Percentiles rank a stretch among this genome's conserved stretches.
Conservation (phyloP, 108 stramenopile genomes). For the Pseudonitzschia multistriata region DNA sequence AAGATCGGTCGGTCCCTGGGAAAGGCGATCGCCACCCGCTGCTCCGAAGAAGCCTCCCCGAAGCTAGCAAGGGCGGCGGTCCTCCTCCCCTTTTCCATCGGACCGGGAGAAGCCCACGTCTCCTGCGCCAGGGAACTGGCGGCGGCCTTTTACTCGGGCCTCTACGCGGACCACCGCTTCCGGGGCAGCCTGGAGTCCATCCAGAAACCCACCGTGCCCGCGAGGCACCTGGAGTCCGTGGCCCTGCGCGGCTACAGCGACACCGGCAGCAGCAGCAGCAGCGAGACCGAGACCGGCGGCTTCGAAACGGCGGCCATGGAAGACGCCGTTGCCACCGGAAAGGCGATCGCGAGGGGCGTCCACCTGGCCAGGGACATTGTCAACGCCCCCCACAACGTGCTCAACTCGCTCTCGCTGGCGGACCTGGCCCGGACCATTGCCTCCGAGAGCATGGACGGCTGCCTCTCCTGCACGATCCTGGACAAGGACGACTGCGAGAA, state of each 20-base stretch:
- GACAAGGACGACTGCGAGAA: constrained; percentile 76
- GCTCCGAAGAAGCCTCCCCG: constrained; percentile 49
- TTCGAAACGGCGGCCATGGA: constrained; percentile 28
- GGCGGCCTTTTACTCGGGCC: constrained; percentile 39
- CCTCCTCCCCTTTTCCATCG: constrained; percentile 29
- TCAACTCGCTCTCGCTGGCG: constrained; percentile 80
- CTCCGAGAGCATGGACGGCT: constrained; percentile 55
- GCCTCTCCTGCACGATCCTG: constrained; percentile 67
- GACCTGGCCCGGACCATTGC: constrained; percentile 61
- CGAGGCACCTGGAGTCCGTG: constrained; percentile 51
- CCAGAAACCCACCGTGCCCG: constrained; percentile 50
- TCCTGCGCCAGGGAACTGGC: constrained; percentile 40
- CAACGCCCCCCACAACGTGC: constrained; percentile 88
- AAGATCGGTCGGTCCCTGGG: constrained; percentile 39
- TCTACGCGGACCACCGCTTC: constrained; percentile 78
- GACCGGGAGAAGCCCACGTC: constrained; percentile 3
- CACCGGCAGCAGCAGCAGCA: too few relatives aligned
- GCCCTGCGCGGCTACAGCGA: constrained; percentile 31
- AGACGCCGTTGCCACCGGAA: constrained; percentile 37
- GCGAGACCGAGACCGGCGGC: too few relatives aligned
- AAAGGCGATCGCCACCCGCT: constrained; percentile 50
- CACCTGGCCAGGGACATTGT: constrained; percentile 84
- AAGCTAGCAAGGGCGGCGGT: constrained; percentile 33
- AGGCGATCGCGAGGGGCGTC: constrained; percentile 45
- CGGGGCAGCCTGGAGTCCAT: constrained; percentile 32